These are phyloP conservation scores for Kodamaea sagamina DNA, from an alignment of 805 yeast species.

Conservation along the genomic window DNA sequence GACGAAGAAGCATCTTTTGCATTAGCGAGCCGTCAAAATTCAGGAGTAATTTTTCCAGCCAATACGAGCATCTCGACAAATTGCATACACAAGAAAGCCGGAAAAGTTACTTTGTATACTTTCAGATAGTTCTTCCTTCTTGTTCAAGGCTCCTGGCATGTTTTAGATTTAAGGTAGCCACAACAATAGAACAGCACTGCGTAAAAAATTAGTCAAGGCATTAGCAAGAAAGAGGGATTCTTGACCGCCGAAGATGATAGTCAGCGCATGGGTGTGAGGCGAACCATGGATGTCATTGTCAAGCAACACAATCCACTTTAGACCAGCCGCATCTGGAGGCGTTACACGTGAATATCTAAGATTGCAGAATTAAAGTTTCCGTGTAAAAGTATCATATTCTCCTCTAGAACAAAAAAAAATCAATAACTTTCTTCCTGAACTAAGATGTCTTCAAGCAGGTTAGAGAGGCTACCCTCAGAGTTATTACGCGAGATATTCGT, in stretches of 20 bases:
- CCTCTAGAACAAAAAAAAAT: not conserved
- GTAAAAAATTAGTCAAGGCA: conserved; percentile 3
- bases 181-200: not conserved
- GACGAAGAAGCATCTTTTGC: not conserved
- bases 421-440: not conserved
- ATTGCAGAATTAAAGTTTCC: conserved; percentile 5
- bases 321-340: conserved; percentile 2
- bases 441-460: conserved; percentile 4
- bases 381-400: not conserved
- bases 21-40: conserved; percentile 2
- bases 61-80: not conserved
- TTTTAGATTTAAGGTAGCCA: not conserved
- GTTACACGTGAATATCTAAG: not conserved
- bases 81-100: no score
- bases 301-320: not conserved
- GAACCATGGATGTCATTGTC: not conserved
- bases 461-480: conserved; percentile 8
- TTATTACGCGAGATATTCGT: conserved; percentile 1
- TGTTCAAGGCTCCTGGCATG: not conserved
- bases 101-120: no score
- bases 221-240: not conserved
- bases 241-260: conserved; percentile 1
- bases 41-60: not conserved
- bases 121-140: no score
- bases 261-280: conserved; percentile 3